Base-by-base conservation (phyloP, 2,329 filamentous ascomycete genomes). In the Boeremia lycopersici region DNA sequence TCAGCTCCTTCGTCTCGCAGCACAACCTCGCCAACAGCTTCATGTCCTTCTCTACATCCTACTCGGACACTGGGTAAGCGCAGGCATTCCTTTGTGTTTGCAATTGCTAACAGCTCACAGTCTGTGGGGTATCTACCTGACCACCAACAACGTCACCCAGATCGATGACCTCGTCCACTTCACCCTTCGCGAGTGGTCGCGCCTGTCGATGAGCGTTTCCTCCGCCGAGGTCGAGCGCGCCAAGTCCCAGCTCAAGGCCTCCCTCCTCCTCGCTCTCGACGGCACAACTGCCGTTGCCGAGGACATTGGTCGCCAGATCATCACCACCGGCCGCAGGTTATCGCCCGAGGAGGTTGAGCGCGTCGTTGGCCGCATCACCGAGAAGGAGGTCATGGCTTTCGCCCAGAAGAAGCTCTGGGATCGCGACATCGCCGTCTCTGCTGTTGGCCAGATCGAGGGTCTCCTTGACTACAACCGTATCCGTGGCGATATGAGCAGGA, bases 21-120 rank as follows among this genome's bases (percentile, higher is more conserved):
- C 87, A 98, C 81, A 89, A 93, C 78, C 86, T 99, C 60, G 95
- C 95, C 79, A 99, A 96, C 84, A 97, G 93, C 86, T 99, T 97
- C 86, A 99, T 99, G 96, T 96, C 91, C 83, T 99, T 99, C 83
- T 97, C 93, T 65, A 99, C 95, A 67, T 96, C 91, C 84, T 99
- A 99, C 83, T 98, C 93, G 75, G 95, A 99, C 79, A 99, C 95
- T 77, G 95, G 93, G 92, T 96, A 86, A 79, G 88, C 77, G 53
- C 44, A n/a, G 23, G 28, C n/a, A 10, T 25, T 28, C 4, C 8
- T 8, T 11, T 48, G 5, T 12, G 12, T 2, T 15, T 35, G 34
- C 35, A 11, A 7, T 33, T 53, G 62, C 75, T 78, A 71, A 78
- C 45, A 17, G 2, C 19, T 5, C 5, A 10, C 71, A 96, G 95